phyloP scores from a whole-genome alignment of 1,139 yeast species.

The Yamadazyma dushanensis region DNA sequence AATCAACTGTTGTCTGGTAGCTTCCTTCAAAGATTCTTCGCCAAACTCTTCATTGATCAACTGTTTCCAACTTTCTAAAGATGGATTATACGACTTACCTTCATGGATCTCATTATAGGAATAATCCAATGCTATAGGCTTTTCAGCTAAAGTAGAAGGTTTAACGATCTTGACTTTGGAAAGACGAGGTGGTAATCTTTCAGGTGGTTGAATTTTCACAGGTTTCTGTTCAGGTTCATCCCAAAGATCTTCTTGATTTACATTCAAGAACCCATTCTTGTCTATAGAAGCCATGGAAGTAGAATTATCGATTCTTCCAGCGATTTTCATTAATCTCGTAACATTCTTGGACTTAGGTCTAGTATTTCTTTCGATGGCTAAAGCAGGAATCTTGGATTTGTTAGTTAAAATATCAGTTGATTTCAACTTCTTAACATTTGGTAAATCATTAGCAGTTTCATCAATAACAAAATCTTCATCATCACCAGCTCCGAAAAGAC shows the following conservation, averaged over 20 bases:
- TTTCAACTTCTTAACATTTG: slow-evolving; percentile 50
- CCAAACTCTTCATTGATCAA: slow-evolving; percentile 67
- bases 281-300: slow-evolving; percentile 53
- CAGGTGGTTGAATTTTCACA: slow-evolving; percentile 28
- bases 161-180: slow-evolving; percentile 8
- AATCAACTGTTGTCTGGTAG: slow-evolving; percentile 57
- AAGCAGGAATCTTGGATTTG: slow-evolving; percentile 77
- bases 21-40: slow-evolving; percentile 67
- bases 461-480: slow-evolving; percentile 68
- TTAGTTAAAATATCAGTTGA: slow-evolving; percentile 73
- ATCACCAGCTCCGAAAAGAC: slow-evolving; percentile 57
- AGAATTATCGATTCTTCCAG: slow-evolving; percentile 77
- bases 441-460: slow-evolving; percentile 24
- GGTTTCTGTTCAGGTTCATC: slow-evolving; percentile 31
- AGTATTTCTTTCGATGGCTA: slow-evolving; percentile 28
- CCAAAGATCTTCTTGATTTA: slow-evolving; percentile 69
- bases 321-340: slow-evolving; percentile 67
- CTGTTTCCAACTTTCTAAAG: slow-evolving; percentile 78
- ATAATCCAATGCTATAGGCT: slow-evolving; percentile 22
- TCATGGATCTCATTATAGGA: slow-evolving; percentile 42
- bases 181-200: slow-evolving; percentile 8
- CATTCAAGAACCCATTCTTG: slow-evolving; percentile 60
- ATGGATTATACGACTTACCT: slow-evolving; percentile 93
- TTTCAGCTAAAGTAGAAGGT: slow-evolving; percentile 16
- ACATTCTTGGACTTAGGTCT: slow-evolving; percentile 63